Percentiles rank a stretch among this genome's conserved stretches.
phyloP scores from a whole-genome alignment of 306 rosid species.

The Myrica gale region DNA sequence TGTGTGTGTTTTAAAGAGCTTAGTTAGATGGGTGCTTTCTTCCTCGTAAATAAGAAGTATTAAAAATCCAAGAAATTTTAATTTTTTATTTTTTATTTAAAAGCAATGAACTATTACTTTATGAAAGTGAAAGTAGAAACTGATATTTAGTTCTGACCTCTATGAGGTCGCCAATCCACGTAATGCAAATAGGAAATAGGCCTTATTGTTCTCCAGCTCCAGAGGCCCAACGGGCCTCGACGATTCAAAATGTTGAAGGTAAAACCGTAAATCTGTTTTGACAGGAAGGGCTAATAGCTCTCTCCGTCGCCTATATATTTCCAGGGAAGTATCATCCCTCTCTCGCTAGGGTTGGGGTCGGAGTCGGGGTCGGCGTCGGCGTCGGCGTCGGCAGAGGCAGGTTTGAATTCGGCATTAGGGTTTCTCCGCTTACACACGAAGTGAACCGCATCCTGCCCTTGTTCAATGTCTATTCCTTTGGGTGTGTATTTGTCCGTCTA shows the following conservation, averaged over 20 bases:
- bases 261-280: not conserved
- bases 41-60: no score
- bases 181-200: no score
- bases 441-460: not conserved
- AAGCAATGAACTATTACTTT: no score
- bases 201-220: no score
- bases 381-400: not conserved
- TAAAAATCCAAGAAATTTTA: no score
- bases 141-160: no score
- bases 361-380: not conserved
- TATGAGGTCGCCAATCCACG: no score
- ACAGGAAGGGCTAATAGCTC: not conserved
- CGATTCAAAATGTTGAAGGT: not conserved
- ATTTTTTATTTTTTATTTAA: no score
- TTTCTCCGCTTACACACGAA: not conserved
- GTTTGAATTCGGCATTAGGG: not conserved
- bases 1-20: no score
- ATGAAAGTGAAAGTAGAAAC: no score
- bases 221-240: no score
- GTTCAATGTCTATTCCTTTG: not conserved
- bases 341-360: not conserved
- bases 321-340: not conserved
- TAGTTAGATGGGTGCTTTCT: no score
- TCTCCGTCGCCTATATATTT: not conserved
- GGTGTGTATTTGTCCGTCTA: not conserved